Percentiles rank a stretch among this genome's conserved stretches.
Conservation (phyloP, 768 basidiomycete species). For the Rickenella mellea region DNA sequence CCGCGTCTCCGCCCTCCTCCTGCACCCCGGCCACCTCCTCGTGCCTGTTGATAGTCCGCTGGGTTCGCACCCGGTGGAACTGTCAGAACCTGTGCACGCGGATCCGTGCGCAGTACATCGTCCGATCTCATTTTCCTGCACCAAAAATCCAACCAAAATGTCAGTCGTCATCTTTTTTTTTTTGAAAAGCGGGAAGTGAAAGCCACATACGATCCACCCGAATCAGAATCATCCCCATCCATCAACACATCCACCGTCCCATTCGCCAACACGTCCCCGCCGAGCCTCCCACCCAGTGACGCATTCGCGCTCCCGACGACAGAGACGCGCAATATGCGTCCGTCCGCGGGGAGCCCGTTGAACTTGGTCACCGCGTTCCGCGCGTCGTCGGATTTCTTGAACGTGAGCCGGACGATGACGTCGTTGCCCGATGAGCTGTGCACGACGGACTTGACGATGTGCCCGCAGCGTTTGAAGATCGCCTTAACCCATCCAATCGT, state of each 20-base stretch:
- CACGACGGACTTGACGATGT: constrained; percentile 38
- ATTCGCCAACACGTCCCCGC: constrained; percentile 39
- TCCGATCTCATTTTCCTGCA: constrained; percentile 82
- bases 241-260: constrained; percentile 46
- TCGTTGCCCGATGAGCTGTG: constrained; percentile 16
- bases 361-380: constrained; percentile 64
- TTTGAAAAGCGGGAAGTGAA: background rate
- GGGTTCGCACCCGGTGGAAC: constrained; percentile 60
- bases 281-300: constrained; percentile 48
- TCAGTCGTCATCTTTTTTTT: background rate
- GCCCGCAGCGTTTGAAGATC: constrained; percentile 75
- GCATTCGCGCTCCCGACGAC: constrained; percentile 51
- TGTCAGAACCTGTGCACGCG: constrained; percentile 60
- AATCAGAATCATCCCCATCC: constrained; percentile 24
- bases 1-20: constrained; percentile 24
- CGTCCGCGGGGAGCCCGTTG: constrained; percentile 75
- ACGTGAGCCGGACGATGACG: constrained; percentile 61
- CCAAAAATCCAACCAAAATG: background rate
- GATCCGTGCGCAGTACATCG: constrained; percentile 49
- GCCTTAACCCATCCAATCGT: constrained; percentile 25
- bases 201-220: constrained; percentile 47
- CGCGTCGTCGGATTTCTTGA: constrained; percentile 56
- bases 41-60: constrained; percentile 35
- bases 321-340: constrained; percentile 57
- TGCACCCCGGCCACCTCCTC: constrained; percentile 16